phyloP scores from a whole-genome alignment of 306 rosid genomes.

The Quercus mongolica region DNA sequence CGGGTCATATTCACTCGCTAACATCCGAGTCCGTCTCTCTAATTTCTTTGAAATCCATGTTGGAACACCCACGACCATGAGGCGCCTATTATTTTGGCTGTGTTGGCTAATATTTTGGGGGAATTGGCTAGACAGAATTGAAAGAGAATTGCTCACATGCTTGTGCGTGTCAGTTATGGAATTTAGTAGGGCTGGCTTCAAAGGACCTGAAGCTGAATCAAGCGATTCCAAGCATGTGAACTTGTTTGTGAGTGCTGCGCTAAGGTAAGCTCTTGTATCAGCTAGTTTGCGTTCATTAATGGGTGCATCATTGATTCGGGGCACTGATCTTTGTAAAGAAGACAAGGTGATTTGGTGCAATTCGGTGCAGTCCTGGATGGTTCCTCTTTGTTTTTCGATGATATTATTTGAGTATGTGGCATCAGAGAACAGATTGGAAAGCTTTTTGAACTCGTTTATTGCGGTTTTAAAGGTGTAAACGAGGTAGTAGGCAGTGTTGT shows the following conservation, averaged over 20 bases:
- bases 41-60: conserved; percentile 37
- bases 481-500: conserved; percentile 39
- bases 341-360: conserved; percentile 58
- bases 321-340: conserved; percentile 48
- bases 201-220: conserved; percentile 62
- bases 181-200: conserved; percentile 46
- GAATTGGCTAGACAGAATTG: conserved; percentile 39
- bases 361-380: conserved; percentile 64
- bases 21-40: conserved; percentile 18
- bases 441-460: conserved; percentile 52
- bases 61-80: conserved; percentile 15
- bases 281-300: conserved; percentile 19
- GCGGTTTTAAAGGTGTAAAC: conserved; percentile 56
- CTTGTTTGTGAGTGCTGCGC: conserved; percentile 86
- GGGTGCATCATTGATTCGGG: conserved; percentile 26
- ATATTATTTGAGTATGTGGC: conserved; percentile 28
- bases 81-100: conserved; percentile 28
- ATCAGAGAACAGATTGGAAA: conserved; percentile 38
- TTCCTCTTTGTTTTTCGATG: conserved; percentile 61
- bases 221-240: conserved; percentile 83
- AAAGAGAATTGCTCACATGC: conserved; percentile 64
- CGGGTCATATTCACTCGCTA: conserved; percentile 46
- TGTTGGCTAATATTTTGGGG: conserved; percentile 34
- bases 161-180: conserved; percentile 47
- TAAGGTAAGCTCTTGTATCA: conserved; percentile 63